phyloP scores from a whole-genome alignment of 1,284 basidiomycete species.

The Sanghuangporus sanghuang region DNA sequence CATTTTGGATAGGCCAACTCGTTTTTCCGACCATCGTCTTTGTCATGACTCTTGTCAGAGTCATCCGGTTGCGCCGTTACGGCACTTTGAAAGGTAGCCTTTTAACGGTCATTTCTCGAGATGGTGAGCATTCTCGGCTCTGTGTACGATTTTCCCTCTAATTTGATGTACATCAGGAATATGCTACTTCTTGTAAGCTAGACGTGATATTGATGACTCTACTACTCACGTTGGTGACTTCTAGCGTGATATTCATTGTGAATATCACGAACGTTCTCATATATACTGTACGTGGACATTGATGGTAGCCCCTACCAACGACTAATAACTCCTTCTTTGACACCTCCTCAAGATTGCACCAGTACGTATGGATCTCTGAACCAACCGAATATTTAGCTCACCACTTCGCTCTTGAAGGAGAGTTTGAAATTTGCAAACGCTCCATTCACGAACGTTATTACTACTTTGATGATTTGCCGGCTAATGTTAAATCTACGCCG shows the following conservation, averaged over 20 bases:
- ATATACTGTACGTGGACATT: background rate
- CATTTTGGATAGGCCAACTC: constrained; percentile 18
- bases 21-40: constrained; percentile 14
- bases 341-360: constrained; percentile 1
- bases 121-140: constrained; percentile 3
- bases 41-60: constrained; percentile 7
- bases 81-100: constrained; percentile 8
- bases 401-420: background rate
- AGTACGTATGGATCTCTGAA: background rate
- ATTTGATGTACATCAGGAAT: background rate
- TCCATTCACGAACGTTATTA: background rate
- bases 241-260: constrained; percentile 12
- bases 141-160: background rate
- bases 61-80: background rate
- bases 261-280: constrained; percentile 14
- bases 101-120: constrained; percentile 9
- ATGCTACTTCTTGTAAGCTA: constrained; percentile 10
- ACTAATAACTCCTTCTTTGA: background rate
- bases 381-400: background rate
- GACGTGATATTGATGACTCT: background rate
- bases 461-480: background rate
- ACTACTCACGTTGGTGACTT: background rate
- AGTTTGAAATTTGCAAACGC: constrained; percentile 1
- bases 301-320: background rate
- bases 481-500: background rate